Conservation (phyloP, 441 rosid genomes). For the Mallotus japonicus region DNA sequence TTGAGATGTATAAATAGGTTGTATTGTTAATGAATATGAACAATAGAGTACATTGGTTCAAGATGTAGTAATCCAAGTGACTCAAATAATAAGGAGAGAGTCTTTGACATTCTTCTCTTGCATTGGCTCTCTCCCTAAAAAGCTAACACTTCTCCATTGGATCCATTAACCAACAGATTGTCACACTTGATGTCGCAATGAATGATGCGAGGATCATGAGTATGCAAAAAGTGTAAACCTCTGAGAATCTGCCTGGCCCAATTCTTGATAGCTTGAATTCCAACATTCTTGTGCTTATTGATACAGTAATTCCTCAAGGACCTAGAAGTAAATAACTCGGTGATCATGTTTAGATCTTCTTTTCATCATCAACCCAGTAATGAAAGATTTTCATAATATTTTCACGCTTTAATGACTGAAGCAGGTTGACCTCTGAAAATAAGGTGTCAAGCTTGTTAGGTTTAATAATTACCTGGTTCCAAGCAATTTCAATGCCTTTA, state of each 20-base stretch:
- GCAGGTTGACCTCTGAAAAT: neutral
- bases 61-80: too few relatives aligned
- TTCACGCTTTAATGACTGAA: constrained; percentile 27
- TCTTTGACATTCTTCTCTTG: too few relatives aligned
- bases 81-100: too few relatives aligned
- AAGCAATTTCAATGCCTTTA: too few relatives aligned
- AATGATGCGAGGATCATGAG: constrained; percentile 47
- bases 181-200: constrained; percentile 57
- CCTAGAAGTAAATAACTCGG: constrained; percentile 55
- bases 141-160: constrained; percentile 21
- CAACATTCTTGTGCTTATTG: constrained; percentile 52
- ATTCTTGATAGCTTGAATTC: constrained; percentile 55
- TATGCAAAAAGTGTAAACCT: constrained; percentile 50
- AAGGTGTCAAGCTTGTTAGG: constrained; percentile 11
- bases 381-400: constrained; percentile 44
- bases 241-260: constrained; percentile 60
- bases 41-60: too few relatives aligned
- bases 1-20: too few relatives aligned
- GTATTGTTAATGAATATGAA: too few relatives aligned
- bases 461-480: too few relatives aligned
- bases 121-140: too few relatives aligned
- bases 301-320: constrained; percentile 45
- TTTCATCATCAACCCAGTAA: constrained; percentile 53
- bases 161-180: constrained; percentile 57
- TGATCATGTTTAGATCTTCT: constrained; percentile 50